phyloP scores from a whole-genome alignment of 2,329 filamentous ascomycete species.

The Cladosporium sphaerospermum region DNA sequence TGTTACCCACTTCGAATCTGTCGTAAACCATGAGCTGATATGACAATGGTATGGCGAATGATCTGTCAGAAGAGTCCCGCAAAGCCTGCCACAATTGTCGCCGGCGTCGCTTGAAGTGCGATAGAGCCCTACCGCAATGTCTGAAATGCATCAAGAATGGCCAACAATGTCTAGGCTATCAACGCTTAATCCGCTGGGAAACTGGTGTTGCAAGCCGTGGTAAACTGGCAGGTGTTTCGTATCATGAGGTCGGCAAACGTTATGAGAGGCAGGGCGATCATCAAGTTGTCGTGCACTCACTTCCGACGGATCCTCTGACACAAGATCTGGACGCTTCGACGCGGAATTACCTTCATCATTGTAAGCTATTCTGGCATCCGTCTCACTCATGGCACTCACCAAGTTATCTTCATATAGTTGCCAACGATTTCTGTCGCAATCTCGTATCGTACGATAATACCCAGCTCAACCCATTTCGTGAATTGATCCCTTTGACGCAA shows the following conservation, averaged over 20 bases:
- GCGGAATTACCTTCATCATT: slow-evolving; percentile 5
- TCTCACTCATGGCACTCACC: slow-evolving; percentile 7
- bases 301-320: slow-evolving; percentile 1
- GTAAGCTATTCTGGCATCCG: neutral
- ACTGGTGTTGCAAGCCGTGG: slow-evolving; percentile 46
- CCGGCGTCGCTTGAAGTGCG: slow-evolving; percentile 55
- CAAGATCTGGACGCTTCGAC: neutral
- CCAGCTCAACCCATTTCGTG: slow-evolving; percentile 43
- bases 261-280: neutral
- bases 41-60: too few relatives aligned
- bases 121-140: slow-evolving; percentile 54
- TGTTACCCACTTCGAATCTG: too few relatives aligned
- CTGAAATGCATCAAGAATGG: slow-evolving; percentile 53
- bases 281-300: neutral
- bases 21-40: too few relatives aligned
- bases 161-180: slow-evolving; percentile 57
- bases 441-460: slow-evolving; percentile 44
- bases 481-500: slow-evolving; percentile 41
- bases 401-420: slow-evolving; percentile 17
- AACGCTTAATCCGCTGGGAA: slow-evolving; percentile 55
- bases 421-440: slow-evolving; percentile 48
- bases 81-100: slow-evolving; percentile 57
- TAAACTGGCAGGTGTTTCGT: slow-evolving; percentile 50
- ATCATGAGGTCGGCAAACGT: slow-evolving; percentile 30
- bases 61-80: too few relatives aligned